phyloP scores from a whole-genome alignment of 1,139 yeast genomes.

The Sugiyamaella sp. region DNA sequence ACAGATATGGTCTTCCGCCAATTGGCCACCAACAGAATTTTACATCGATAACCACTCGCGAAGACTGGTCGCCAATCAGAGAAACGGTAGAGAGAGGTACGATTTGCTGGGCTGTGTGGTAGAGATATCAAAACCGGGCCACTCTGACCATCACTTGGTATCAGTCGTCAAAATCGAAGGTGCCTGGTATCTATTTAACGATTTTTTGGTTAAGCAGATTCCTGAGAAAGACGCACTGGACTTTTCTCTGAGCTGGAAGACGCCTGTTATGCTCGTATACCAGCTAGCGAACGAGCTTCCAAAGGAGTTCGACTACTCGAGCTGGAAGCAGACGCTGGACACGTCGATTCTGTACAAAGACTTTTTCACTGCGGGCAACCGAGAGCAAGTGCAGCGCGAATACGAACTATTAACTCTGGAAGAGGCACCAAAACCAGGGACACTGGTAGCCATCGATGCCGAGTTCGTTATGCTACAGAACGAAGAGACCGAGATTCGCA shows the following conservation, averaged over 20 bases:
- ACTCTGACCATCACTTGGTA: constrained; percentile 42
- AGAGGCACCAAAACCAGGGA: constrained; percentile 75
- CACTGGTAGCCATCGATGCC: constrained; percentile 91
- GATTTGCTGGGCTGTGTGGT: constrained; percentile 44
- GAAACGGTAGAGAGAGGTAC: constrained; percentile 31
- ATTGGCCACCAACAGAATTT: constrained; percentile 34
- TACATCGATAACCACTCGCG: constrained; percentile 23
- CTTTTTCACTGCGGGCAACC: constrained; percentile 70
- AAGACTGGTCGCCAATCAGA: constrained; percentile 21
- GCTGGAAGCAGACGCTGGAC: constrained; percentile 53
- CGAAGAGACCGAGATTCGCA: constrained; percentile 76
- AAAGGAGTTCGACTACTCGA: constrained; percentile 47
- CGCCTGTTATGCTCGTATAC: constrained; percentile 75
- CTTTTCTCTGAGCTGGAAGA: constrained; percentile 76
- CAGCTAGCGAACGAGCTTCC: constrained; percentile 46
- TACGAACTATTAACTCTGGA: constrained; percentile 64
- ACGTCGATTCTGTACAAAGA: constrained; percentile 71
- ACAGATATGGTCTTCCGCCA: constrained; percentile 26
- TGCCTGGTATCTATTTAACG: constrained; percentile 87
- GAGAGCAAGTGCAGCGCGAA: constrained; percentile 61
- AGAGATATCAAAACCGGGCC: constrained; percentile 40
- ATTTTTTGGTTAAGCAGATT: constrained; percentile 82
- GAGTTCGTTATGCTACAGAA: constrained; percentile 87
- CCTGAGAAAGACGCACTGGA: constrained; percentile 71
- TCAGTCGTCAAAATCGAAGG: constrained; percentile 48